These are phyloP conservation scores for Erigeron philadelphicus DNA, from an alignment of 140 eudicot genomes.

Conservation along the genomic window DNA sequence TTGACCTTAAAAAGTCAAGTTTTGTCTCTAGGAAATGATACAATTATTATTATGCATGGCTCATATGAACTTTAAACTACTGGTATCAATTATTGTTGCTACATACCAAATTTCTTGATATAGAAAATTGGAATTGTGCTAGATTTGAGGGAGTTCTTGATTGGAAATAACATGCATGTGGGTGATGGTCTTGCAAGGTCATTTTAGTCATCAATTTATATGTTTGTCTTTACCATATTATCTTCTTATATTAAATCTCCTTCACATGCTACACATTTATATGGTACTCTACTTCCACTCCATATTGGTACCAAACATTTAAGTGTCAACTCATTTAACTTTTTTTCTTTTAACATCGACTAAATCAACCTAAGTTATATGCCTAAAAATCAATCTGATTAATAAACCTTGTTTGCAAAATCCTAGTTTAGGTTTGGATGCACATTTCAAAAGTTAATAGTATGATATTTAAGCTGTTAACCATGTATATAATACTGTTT, in stretches of 20 bases:
- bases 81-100: constrained; percentile 17
- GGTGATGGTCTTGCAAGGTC: constrained; percentile 24
- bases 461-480: too few relatives aligned
- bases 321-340: neutral
- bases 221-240: constrained; percentile 29
- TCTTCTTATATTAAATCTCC: constrained; percentile 26
- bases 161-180: constrained; percentile 32
- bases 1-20: constrained; percentile 30
- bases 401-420: neutral
- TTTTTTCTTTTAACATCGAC: neutral
- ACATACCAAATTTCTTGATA: constrained; percentile 12
- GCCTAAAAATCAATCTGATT: too few relatives aligned
- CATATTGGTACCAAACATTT: constrained; percentile 17
- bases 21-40: constrained; percentile 29
- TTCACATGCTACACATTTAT: constrained; percentile 26
- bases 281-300: neutral
- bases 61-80: neutral
- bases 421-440: neutral
- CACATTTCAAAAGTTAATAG: neutral
- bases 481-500: too few relatives aligned
- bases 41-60: constrained; percentile 9
- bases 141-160: constrained; percentile 19
- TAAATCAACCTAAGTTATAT: too few relatives aligned
- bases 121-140: constrained; percentile 21
- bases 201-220: constrained; percentile 29